Evolutionary conservation across 371 early-diverging fungal genomes (phyloP), one percentile per base, ranked within the genome.

Genomic region (Funneliformis caledonium): DNA sequence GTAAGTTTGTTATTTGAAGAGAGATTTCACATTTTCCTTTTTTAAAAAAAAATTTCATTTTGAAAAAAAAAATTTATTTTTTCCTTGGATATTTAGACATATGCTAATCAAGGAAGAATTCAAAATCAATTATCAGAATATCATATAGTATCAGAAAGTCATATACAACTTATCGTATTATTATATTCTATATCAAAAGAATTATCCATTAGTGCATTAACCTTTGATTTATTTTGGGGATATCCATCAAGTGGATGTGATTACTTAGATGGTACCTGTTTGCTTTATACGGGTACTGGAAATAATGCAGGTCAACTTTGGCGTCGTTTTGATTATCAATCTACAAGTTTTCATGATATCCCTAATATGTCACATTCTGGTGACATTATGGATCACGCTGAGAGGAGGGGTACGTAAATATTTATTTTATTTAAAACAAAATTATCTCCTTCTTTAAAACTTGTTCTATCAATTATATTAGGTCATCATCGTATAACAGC

Each of bases 221-320:
- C 65, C 10, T 81, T 81, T 14, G 65, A 73, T 61, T 48, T 81
- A 19, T n/a, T 62, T 48, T 81, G 81, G 81, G 74, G 73, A 3
- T 81, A 47, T 76, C 81, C 81, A 8, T 0, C 42, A 12, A 26
- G 43, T 19, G 62, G 47, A 33, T 43, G 42, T 56, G 81, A 81
- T 62, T 81, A 73, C 43, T 45, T 81, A 60, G 81, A 81, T 61
- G 81, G 81, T 33, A 81, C 81, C 16, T 81, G 81, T 73, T 42
- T 81, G 76, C 43, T 81, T 43, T 81, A 74, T 37, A 61, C 47
- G 7, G 78, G 50, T 11, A 48, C 14, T 2, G 43, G 8, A 19
- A 56, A 56, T n/a, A 56, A 19, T 56, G 56, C 56, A 6, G 56
- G 56, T 56, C 56, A 56, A 19, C 43, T 42, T 75, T 45, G 56